Evolutionary conservation across 352 stramenopile species (phyloP), one percentile per base, ranked within the genome.

Genomic region (Phytophthora aleatoria): DNA sequence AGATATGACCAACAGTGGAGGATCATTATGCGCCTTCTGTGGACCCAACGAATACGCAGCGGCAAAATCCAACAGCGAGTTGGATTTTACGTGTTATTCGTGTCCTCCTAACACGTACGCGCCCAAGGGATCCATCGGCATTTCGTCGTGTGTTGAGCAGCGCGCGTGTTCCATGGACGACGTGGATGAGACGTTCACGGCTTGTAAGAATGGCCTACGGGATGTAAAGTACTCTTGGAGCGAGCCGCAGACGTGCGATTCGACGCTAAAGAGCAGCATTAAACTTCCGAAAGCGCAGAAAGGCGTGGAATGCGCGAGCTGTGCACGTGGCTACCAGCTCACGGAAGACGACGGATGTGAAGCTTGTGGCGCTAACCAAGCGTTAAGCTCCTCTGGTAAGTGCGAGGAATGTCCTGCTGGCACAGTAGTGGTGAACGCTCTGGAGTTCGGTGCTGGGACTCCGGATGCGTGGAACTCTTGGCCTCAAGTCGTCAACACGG

Each of bases 11-110:
- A 91, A 89, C 60, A 81, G 64, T 12, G 86, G 84, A 5, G 83
- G 87, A 9, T 90, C 83, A 41, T 53, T 92, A n/a, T 95, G 87
- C 39, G 81, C 81, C 0, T 90, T 95, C 35, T 95, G 86, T 57
- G 76, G 83, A n/a, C 66, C 60, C 8, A 91, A 95, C 65, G 76
- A 95, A 56, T 95, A 92, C 39, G 83, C 86, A 15, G 81, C 75
- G 7, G 70, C 82, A 20, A 83, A 78, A 48, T 92, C 83, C 5
- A 68, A 90, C 45, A 91, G 82, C 36, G 82, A 91, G 49, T 66
- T 92, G 10, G 86, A 91, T 44, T 95, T 92, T 45, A 83, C 64
- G 28, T 95, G 86, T 61, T 88, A 91, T 47, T 41, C 74, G 31
- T 95, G 86, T 59, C 86, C 84, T 8, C 50, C 62, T 3, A 80